Percentiles rank a stretch among this genome's conserved stretches.
These are phyloP conservation scores for Candida sp. DNA, from an alignment of 1,139 yeast genomes.

Conservation along the genomic window DNA sequence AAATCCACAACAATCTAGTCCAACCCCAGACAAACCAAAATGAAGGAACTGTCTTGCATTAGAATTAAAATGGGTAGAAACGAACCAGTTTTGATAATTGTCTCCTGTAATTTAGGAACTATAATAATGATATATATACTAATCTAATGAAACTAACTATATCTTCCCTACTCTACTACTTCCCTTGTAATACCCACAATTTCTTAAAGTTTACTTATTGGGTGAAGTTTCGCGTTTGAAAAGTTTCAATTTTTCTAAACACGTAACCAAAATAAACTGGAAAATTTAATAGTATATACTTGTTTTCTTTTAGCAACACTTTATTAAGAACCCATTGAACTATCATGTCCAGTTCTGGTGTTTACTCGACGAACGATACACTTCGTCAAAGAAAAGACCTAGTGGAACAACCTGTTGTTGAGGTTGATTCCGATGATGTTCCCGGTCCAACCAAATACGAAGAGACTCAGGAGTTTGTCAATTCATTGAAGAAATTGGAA, in stretches of 20 bases:
- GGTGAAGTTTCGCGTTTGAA: conserved; percentile 1
- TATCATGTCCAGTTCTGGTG: conserved; percentile 25
- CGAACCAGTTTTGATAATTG: too few species aligned
- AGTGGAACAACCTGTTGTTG: conserved; percentile 8
- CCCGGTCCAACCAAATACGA: conserved; percentile 25
- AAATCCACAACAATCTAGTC: too few species aligned
- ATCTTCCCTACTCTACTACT: too few species aligned
- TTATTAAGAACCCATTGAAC: neutral
- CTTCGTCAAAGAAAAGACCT: conserved; percentile 17
- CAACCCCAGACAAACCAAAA: neutral
- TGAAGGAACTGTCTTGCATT: neutral
- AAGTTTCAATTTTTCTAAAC: conserved; percentile 2
- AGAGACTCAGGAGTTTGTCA: conserved; percentile 27
- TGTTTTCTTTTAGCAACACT: conserved; percentile 2
- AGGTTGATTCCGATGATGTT: conserved; percentile 16
- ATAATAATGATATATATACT: too few species aligned
- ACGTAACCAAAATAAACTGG: conserved; percentile 5
- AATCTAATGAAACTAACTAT: too few species aligned
- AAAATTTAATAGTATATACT: conserved; percentile 1
- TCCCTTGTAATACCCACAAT: neutral
- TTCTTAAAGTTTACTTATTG: neutral
- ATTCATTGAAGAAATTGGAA: conserved; percentile 30
- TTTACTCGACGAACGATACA: conserved; percentile 15
- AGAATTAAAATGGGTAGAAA: too few species aligned
- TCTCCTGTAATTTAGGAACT: too few species aligned